These are phyloP conservation scores for Peronosclerospora sorghi DNA, from an alignment of 352 stramenopile species.

Conservation along the genomic window DNA sequence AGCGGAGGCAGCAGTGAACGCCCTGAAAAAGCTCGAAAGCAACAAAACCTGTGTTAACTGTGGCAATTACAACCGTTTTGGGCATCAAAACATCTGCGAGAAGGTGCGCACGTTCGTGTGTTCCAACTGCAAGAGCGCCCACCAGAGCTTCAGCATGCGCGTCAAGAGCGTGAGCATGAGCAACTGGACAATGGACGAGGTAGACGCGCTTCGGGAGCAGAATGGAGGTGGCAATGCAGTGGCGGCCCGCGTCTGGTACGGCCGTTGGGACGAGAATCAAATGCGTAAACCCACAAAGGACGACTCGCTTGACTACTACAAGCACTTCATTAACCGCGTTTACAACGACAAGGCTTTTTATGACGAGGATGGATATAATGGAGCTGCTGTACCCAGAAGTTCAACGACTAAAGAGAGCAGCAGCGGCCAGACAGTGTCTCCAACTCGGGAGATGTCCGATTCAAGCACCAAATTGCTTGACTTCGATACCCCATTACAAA, in stretches of 20 bases:
- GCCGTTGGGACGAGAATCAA: slow-evolving; percentile 54
- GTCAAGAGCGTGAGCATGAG: slow-evolving; percentile 94
- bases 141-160: slow-evolving; percentile 90
- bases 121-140: slow-evolving; percentile 90
- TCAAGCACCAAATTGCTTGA: slow-evolving; percentile 41
- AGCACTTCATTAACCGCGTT: slow-evolving; percentile 74
- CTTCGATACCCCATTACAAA: slow-evolving; percentile 28
- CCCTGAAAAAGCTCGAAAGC: slow-evolving; percentile 69
- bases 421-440: background rate
- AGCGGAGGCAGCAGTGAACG: slow-evolving; percentile 63
- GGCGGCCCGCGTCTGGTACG: slow-evolving; percentile 80
- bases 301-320: slow-evolving; percentile 78
- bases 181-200: slow-evolving; percentile 88
- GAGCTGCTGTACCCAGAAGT: background rate
- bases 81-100: slow-evolving; percentile 88
- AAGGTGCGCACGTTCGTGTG: slow-evolving; percentile 91
- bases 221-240: slow-evolving; percentile 85
- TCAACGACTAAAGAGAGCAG: slow-evolving; percentile 1
- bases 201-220: slow-evolving; percentile 76
- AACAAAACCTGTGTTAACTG: slow-evolving; percentile 85
- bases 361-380: slow-evolving; percentile 27
- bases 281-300: slow-evolving; percentile 63
- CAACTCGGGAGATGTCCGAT: background rate
- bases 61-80: slow-evolving; percentile 82
- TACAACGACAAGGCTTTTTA: slow-evolving; percentile 80